Evolutionary conservation across 371 early-diverging fungal species (phyloP).

Genomic region (Conidiobolus incongruus): DNA sequence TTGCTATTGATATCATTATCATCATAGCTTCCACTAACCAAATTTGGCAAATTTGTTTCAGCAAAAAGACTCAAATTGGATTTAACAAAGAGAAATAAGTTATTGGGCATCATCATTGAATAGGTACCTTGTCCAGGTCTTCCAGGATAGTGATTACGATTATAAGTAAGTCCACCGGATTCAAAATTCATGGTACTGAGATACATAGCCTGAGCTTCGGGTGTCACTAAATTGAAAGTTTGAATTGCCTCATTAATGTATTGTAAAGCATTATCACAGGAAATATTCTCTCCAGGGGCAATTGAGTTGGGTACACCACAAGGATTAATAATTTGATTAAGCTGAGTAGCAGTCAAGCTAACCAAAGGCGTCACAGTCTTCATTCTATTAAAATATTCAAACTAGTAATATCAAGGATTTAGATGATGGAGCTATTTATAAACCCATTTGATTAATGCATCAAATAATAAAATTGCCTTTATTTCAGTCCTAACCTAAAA

Average conservation of each 20-base stretch:
- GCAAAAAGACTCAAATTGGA: too few relatives aligned
- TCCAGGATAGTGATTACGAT: slow-evolving; percentile 2
- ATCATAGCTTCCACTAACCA: too few relatives aligned
- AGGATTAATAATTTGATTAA: neutral
- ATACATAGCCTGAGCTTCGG: neutral
- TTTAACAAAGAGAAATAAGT: slow-evolving; percentile 1
- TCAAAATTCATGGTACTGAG: neutral
- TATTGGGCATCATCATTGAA: slow-evolving; percentile 2
- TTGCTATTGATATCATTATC: neutral
- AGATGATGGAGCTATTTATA: too few relatives aligned
- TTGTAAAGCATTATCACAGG: neutral
- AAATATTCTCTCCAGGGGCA: slow-evolving; percentile 2
- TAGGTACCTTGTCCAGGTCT: slow-evolving; percentile 1
- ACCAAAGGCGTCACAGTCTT: too few relatives aligned
- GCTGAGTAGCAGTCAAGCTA: neutral
- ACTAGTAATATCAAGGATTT: too few relatives aligned
- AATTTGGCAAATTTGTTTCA: too few relatives aligned
- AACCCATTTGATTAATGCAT: too few relatives aligned
- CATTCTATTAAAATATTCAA: too few relatives aligned
- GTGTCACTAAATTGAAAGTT: neutral
- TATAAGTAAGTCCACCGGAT: neutral
- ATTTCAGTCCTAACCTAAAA: too few relatives aligned
- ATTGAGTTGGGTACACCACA: neutral
- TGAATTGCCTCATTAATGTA: slow-evolving; percentile 1
- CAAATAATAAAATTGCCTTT: too few relatives aligned